phyloP scores from a whole-genome alignment of 2,329 filamentous ascomycete genomes.

The Didymosphaeria variabile region DNA sequence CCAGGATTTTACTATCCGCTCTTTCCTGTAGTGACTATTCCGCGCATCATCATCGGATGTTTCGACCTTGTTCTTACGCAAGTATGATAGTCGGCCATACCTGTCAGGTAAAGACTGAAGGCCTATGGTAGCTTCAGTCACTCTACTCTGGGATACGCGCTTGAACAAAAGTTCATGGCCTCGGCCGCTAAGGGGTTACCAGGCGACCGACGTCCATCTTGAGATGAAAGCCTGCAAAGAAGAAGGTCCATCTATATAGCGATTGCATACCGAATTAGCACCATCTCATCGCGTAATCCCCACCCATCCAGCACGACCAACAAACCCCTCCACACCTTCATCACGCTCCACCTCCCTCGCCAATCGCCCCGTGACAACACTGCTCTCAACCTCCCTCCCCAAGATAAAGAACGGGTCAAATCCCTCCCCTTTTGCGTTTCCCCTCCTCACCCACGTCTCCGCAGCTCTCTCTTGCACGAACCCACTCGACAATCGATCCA shows the following conservation, averaged over 20 bases:
- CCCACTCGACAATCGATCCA: slow-evolving; percentile 68
- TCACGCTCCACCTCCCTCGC: slow-evolving; percentile 69
- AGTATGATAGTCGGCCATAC: no score
- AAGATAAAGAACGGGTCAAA: slow-evolving; percentile 69
- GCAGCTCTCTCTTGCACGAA: slow-evolving; percentile 55
- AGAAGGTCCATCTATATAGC: not conserved
- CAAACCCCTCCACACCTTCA: slow-evolving; percentile 66
- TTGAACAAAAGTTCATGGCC: not conserved
- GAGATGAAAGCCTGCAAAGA: not conserved
- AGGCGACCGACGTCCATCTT: not conserved
- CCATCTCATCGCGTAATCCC: slow-evolving; percentile 53
- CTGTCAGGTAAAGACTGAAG: not conserved
- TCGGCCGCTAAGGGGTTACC: not conserved
- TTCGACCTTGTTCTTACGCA: no score
- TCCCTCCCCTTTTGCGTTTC: slow-evolving; percentile 39
- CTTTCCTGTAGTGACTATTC: not conserved
- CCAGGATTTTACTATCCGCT: not conserved
- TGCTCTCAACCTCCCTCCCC: slow-evolving; percentile 70
- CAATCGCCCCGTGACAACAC: slow-evolving; percentile 70
- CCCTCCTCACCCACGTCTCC: slow-evolving; percentile 20
- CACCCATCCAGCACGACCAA: slow-evolving; percentile 70
- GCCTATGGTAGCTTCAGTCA: no score
- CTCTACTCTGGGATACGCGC: not conserved
- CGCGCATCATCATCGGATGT: not conserved
- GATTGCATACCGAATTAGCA: not conserved